Evolutionary conservation across 192 early-diverging fungal species (phyloP).

Genomic region (Coemansia sp.): DNA sequence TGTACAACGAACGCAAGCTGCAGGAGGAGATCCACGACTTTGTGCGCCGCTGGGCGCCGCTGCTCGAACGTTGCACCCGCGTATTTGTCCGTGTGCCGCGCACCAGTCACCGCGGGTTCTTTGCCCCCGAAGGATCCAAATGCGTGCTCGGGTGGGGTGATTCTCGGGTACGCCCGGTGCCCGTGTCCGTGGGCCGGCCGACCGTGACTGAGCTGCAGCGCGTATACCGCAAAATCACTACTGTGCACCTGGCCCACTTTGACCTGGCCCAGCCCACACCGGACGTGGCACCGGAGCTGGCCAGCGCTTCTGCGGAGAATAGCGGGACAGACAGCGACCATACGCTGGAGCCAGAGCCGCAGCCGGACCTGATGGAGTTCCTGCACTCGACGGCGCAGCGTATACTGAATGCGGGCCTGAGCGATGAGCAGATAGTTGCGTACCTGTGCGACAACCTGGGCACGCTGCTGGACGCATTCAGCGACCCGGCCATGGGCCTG

Average conservation of each 20-base stretch:
- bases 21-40: constrained; percentile 74
- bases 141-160: constrained; percentile 36
- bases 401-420: constrained; percentile 9
- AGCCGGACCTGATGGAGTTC: constrained; percentile 33
- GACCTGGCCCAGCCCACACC: background rate
- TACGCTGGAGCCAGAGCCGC: constrained; percentile 35
- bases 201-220: constrained; percentile 42
- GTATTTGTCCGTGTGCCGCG: constrained; percentile 69
- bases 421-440: constrained; percentile 51
- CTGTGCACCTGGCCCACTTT: constrained; percentile 13
- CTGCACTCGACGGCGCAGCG: constrained; percentile 25
- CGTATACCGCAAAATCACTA: constrained; percentile 25
- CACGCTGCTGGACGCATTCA: constrained; percentile 52
- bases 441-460: constrained; percentile 56
- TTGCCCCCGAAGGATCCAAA: background rate
- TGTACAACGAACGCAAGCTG: constrained; percentile 84
- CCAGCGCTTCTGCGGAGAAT: background rate
- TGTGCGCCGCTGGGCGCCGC: constrained; percentile 62
- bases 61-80: constrained; percentile 54
- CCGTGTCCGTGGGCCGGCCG: constrained; percentile 74
- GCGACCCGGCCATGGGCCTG: constrained; percentile 47
- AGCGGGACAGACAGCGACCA: constrained; percentile 14
- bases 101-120: constrained; percentile 12
- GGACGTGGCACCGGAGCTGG: background rate
- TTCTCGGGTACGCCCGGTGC: constrained; percentile 57